These are phyloP conservation scores for Coniochaeta sp. DNA, from an alignment of 2,329 filamentous ascomycete genomes.

Conservation along the genomic window DNA sequence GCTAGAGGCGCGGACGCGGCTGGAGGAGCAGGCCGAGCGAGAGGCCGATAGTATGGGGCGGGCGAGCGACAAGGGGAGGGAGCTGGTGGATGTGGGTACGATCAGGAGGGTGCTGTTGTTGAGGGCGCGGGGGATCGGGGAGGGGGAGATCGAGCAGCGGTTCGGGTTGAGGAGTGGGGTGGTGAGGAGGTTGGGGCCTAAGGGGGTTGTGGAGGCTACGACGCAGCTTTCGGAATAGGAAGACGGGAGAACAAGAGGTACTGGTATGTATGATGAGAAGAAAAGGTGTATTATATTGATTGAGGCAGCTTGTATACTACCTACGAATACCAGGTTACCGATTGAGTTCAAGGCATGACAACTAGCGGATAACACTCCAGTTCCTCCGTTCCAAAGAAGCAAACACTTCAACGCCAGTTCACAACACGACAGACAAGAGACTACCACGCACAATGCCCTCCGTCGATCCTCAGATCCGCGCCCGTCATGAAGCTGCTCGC, in stretches of 20 bases:
- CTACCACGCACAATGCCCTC: conserved; percentile 59
- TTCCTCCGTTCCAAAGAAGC: too few relatives aligned
- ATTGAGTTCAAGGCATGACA: too few relatives aligned
- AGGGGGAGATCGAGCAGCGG: conserved; percentile 36
- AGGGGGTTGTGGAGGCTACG: conserved; percentile 31
- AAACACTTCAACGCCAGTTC: background rate
- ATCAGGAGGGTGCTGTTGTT: conserved; percentile 39
- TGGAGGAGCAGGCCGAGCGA: conserved; percentile 35
- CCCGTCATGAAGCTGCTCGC: conserved; percentile 67
- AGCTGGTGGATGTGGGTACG: conserved; percentile 41
- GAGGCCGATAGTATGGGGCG: conserved; percentile 36
- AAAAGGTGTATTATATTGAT: background rate
- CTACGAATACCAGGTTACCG: too few relatives aligned
- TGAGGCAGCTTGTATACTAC: too few relatives aligned
- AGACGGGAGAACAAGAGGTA: background rate
- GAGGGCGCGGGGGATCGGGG: conserved; percentile 29
- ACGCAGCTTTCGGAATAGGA: conserved; percentile 6
- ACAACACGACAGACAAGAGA: too few relatives aligned
- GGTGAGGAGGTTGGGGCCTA: conserved; percentile 35
- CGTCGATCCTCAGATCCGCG: conserved; percentile 62
- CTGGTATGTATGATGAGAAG: background rate
- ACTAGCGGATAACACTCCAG: too few relatives aligned
- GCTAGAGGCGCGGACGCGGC: conserved; percentile 37
- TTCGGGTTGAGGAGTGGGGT: conserved; percentile 38
- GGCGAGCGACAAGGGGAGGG: conserved; percentile 25